phyloP scores from a whole-genome alignment of 2,329 filamentous ascomycete genomes.

The Exophiala mesophila region DNA sequence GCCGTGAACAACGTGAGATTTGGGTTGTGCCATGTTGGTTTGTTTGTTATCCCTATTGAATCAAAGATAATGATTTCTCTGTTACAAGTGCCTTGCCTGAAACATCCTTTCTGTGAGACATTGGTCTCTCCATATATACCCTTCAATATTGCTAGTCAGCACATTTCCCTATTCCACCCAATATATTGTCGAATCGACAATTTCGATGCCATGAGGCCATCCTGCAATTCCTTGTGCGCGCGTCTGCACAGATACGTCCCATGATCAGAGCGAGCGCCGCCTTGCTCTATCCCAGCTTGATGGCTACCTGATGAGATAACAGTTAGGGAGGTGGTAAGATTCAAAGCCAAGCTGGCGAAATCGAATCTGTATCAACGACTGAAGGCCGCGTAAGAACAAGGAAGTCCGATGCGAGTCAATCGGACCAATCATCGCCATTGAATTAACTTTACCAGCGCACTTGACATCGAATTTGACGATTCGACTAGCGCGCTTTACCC shows the following conservation, averaged over 20 bases:
- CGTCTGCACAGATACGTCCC: no score
- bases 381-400: not conserved
- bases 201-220: not conserved
- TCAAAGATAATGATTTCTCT: not conserved
- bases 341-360: no score
- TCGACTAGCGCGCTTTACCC: not conserved
- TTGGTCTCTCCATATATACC: no score
- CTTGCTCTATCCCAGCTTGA: no score
- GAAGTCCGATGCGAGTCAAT: not conserved
- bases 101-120: no score
- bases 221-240: no score
- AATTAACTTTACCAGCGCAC: not conserved
- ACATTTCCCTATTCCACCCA: not conserved
- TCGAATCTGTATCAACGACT: not conserved
- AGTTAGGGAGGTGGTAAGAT: no score
- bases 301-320: no score
- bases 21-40: not conserved
- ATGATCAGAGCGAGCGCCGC: no score
- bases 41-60: not conserved
- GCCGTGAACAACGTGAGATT: constrained; percentile 1
- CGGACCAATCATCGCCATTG: not conserved
- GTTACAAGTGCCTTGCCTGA: not conserved
- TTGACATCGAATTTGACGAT: not conserved
- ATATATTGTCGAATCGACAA: not conserved
- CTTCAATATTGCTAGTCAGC: not conserved